Evolutionary conservation across 306 rosid genomes (phyloP).

Genomic region (Cicer pinnatifidum): DNA sequence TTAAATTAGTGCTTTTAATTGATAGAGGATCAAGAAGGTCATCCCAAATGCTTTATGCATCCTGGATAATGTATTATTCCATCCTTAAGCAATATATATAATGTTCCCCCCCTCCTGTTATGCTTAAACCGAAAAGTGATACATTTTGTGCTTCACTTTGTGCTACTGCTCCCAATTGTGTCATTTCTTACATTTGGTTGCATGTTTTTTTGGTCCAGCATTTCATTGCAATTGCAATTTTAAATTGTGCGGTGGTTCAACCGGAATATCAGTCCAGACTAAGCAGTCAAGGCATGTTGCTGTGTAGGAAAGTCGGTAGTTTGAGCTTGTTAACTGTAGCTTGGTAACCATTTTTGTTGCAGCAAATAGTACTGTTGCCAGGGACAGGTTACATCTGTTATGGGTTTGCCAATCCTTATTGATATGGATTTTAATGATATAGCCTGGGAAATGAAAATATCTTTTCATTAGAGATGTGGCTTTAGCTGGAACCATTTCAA

Average conservation of each 20-base stretch:
- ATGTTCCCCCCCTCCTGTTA: not conserved
- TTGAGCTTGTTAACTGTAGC: conserved; percentile 17
- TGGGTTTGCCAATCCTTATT: conserved; percentile 31
- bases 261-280: conserved; percentile 14
- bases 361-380: conserved; percentile 10
- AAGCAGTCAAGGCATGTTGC: not conserved
- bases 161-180: not conserved
- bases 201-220: not conserved
- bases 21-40: conserved; percentile 2
- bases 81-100: conserved; percentile 4
- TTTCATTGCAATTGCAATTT: conserved; percentile 13
- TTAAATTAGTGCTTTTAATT: not conserved
- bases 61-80: conserved; percentile 17
- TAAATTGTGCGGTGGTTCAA: conserved; percentile 27
- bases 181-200: conserved; percentile 22
- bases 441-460: not conserved
- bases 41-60: conserved; percentile 3
- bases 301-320: conserved; percentile 5
- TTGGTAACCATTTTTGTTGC: conserved; percentile 15
- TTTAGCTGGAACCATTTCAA: not conserved
- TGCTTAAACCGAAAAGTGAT: not conserved
- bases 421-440: not conserved
- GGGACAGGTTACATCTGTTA: conserved; percentile 3
- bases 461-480: conserved; percentile 17
- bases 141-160: not conserved